Evolutionary conservation across 495 filamentous ascomycete genomes (phyloP).

Genomic region (Annulohypoxylon nitens): DNA sequence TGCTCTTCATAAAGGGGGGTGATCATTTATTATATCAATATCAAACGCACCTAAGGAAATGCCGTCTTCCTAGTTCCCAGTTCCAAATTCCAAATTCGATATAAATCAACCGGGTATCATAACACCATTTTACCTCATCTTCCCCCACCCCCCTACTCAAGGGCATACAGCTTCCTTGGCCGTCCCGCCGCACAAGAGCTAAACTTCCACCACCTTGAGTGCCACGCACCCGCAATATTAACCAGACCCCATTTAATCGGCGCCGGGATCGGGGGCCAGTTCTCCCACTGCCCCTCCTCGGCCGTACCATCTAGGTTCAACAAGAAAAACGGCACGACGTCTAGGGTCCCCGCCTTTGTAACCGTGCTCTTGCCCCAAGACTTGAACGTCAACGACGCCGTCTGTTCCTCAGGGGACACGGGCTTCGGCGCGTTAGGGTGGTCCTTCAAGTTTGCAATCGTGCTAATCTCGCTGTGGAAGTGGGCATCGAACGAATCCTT

Average conservation of each 20-base stretch:
- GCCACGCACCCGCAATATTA: constrained; percentile 60
- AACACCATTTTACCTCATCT: neutral
- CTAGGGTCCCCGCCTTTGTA: constrained; percentile 61
- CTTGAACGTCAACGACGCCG: constrained; percentile 53
- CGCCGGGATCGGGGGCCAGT: constrained; percentile 65
- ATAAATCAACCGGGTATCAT: constrained; percentile 33
- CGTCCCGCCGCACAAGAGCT: constrained; percentile 60
- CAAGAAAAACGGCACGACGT: constrained; percentile 69
- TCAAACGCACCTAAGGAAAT: neutral
- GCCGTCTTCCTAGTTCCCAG: neutral
- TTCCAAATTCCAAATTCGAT: neutral
- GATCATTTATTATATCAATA: constrained; percentile 5
- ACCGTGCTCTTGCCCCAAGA: constrained; percentile 65
- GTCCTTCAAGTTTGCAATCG: constrained; percentile 61
- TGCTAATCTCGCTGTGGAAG: constrained; percentile 67
- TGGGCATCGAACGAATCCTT: constrained; percentile 62
- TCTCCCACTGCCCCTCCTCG: constrained; percentile 67
- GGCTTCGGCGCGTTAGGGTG: constrained; percentile 62
- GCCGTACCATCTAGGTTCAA: constrained; percentile 67
- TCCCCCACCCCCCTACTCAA: constrained; percentile 19
- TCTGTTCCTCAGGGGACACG: constrained; percentile 57
- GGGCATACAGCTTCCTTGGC: constrained; percentile 59
- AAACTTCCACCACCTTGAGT: constrained; percentile 67
- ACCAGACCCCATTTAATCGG: constrained; percentile 61
- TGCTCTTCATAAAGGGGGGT: neutral